Evolutionary conservation across 345 rosid genomes (phyloP), one percentile per base, ranked within the genome.

Genomic region (Diplotaxis tenuifolia): DNA sequence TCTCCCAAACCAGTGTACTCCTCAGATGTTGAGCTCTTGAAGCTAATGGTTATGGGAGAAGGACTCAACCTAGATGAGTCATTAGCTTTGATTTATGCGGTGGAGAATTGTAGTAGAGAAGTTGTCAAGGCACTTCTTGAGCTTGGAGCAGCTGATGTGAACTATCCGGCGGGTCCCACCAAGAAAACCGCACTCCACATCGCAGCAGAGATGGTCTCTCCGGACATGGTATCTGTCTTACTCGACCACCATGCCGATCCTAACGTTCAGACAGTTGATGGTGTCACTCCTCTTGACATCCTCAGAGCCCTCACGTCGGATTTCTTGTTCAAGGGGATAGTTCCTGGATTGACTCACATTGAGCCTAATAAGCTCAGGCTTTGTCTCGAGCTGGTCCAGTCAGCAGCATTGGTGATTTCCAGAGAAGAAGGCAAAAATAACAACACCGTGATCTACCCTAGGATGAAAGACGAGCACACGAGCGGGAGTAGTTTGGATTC

Each of bases 1-100:
- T 63, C 81, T 95, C 9, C 99, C 98, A 0, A 84, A 22, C 98
- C 99, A 7, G 73, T 95, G 2, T 98, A 95, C 80, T 86, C 98
- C 0, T 92, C 98, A 0, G 98, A 95, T 65, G 96, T 95, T 0
- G 98, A 95, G 65, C 87, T 95, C 0, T 96, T 95, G 25, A 95
- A 92, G 84, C 90, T 95, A 6, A 95, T 95, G 99, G 99, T 95
- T n/a, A 95, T 95, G 99, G 98, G 98, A 11, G 99, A 95, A 83
- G 99, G 99, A 21, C 87, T 95, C 4, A 95, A 95, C 72, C 85
- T 95, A 11, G 94, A 92, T 57, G 96, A 95, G 69, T 88, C 98
- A 52, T 62, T 92, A 76, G 99, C 99, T 28, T 75, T 92, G 32
- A 86, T 92, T 71, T 92, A 95, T 59, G 97, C 99, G 0, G 99